Evolutionary conservation across 164 flowering plant species (phyloP).

Genomic region (Euptelea pleiosperma): DNA sequence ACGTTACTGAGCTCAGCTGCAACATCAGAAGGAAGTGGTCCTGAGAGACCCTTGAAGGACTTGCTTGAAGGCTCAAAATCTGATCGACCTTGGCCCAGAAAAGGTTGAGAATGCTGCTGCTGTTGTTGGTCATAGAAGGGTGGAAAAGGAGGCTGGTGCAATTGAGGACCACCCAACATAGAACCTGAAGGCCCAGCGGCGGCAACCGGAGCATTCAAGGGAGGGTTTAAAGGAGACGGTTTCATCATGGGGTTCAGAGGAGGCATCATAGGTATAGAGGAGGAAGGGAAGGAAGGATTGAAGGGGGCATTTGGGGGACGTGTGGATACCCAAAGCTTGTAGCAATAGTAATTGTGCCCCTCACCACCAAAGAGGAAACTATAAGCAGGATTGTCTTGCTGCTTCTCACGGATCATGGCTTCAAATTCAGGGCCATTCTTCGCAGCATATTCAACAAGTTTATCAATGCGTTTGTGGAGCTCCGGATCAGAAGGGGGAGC

Average conservation of each 20-base stretch:
- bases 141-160: constrained; percentile 73
- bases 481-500: constrained; percentile 91
- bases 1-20: constrained; percentile 70
- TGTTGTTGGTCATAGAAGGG: constrained; percentile 74
- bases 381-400: constrained; percentile 88
- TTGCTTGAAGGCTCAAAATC: constrained; percentile 64
- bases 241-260: constrained; percentile 61
- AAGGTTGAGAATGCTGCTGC: constrained; percentile 55
- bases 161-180: constrained; percentile 44
- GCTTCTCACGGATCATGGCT: constrained; percentile 91
- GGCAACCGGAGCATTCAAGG: constrained; percentile 30
- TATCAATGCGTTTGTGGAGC: constrained; percentile 89
- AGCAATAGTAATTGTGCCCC: constrained; percentile 81
- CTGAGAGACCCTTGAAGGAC: constrained; percentile 70
- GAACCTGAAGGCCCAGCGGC: constrained; percentile 32
- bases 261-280: constrained; percentile 56
- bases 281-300: constrained; percentile 51
- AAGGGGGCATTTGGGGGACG: constrained; percentile 58
- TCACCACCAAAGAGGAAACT: constrained; percentile 92
- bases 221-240: constrained; percentile 30
- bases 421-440: constrained; percentile 98
- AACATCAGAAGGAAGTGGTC: constrained; percentile 91
- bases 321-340: constrained; percentile 73
- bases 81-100: constrained; percentile 50
- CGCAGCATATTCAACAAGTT: constrained; percentile 78